phyloP scores from a whole-genome alignment of 257 asterid genomes.

The Primulina eburnea region DNA sequence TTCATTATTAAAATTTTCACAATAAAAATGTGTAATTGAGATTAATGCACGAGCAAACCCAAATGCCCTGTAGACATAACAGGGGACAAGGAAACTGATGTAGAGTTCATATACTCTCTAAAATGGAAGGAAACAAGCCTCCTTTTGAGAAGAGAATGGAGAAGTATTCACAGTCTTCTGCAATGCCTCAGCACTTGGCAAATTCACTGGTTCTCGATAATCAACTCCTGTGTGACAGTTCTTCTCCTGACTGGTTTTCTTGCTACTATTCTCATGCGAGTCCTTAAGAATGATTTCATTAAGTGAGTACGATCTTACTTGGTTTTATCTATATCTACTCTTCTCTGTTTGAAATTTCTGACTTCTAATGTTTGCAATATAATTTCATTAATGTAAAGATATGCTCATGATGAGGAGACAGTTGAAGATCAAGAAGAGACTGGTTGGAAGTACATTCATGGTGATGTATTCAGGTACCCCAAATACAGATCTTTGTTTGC shows the following conservation, averaged over 20 bases:
- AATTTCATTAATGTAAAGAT: conserved; percentile 27
- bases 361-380: background rate
- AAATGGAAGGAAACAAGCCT: conserved; percentile 53
- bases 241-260: conserved; percentile 57
- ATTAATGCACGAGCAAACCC: conserved; percentile 52
- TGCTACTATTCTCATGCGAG: conserved; percentile 59
- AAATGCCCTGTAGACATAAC: conserved; percentile 46
- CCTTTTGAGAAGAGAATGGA: conserved; percentile 63
- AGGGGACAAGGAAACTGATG: conserved; percentile 45
- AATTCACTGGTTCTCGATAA: conserved; percentile 60
- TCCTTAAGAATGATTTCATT: conserved; percentile 53
- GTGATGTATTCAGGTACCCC: conserved; percentile 61
- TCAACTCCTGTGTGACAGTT: conserved; percentile 63
- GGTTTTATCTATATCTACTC: background rate
- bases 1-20: conserved; percentile 45
- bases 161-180: conserved; percentile 49
- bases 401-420: conserved; percentile 54
- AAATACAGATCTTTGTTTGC: conserved; percentile 49
- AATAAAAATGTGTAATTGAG: conserved; percentile 47
- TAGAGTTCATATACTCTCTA: conserved; percentile 48
- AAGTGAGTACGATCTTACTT: conserved; percentile 33
- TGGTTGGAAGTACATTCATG: conserved; percentile 65
- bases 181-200: conserved; percentile 52
- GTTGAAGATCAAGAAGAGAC: conserved; percentile 62
- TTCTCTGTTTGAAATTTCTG: background rate